These are phyloP conservation scores for Deakozyma indianensis DNA, from an alignment of 805 yeast genomes.

Conservation along the genomic window DNA sequence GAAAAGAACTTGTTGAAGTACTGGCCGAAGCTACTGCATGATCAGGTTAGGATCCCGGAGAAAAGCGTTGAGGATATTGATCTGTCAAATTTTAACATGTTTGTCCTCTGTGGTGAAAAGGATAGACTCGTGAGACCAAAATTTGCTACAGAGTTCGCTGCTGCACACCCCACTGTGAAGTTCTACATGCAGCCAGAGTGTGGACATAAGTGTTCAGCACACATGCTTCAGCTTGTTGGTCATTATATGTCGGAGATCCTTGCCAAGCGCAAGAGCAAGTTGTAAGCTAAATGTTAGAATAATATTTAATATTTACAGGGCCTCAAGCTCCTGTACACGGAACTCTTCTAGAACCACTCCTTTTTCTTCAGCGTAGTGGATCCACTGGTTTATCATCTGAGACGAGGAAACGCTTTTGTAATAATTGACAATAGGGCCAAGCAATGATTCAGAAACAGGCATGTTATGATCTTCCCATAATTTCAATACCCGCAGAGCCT, in stretches of 20 bases:
- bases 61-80: not conserved
- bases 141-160: not conserved
- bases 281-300: not conserved
- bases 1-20: not conserved
- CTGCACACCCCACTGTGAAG: not conserved
- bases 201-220: not conserved
- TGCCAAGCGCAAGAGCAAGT: not conserved
- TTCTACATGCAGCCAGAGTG: not conserved
- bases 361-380: not conserved
- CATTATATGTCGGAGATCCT: not conserved
- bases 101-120: not conserved
- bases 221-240: not conserved
- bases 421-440: conserved; percentile 7
- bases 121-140: not conserved
- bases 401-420: conserved; percentile 1
- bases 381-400: conserved; percentile 4
- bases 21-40: not conserved
- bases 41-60: not conserved
- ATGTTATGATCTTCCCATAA: conserved; percentile 3
- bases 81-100: not conserved
- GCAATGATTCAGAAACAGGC: conserved; percentile 1
- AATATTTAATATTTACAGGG: not conserved
- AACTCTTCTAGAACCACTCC: not conserved
- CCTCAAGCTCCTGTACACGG: not conserved
- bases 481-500: conserved; percentile 5